Evolutionary conservation across 306 rosid species (phyloP).

Genomic region (Medicago arabica): DNA sequence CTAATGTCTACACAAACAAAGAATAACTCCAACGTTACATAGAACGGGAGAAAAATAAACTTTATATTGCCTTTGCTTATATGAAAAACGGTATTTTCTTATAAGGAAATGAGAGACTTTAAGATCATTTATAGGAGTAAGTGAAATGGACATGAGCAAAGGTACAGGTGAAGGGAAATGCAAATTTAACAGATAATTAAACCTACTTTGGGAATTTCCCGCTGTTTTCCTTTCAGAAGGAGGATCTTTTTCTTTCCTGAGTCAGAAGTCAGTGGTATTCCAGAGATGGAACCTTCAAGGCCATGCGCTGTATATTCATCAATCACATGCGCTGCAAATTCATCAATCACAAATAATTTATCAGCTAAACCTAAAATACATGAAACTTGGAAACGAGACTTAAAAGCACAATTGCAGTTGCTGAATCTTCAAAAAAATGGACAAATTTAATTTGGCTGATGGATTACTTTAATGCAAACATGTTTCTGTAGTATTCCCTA

Average conservation of each 20-base stretch:
- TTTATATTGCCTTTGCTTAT: not conserved
- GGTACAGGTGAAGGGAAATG: slow-evolving; percentile 14
- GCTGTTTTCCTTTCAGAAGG: slow-evolving; percentile 87
- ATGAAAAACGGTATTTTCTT: not conserved
- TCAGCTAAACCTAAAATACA: slow-evolving; percentile 27
- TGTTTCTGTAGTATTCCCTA: not conserved
- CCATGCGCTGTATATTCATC: slow-evolving; percentile 52
- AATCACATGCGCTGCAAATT: slow-evolving; percentile 30
- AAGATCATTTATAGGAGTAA: slow-evolving; percentile 2
- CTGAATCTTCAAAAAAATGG: slow-evolving; percentile 16
- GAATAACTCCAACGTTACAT: not conserved
- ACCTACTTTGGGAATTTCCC: slow-evolving; percentile 67
- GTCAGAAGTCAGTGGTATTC: slow-evolving; percentile 68
- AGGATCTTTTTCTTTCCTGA: slow-evolving; percentile 84
- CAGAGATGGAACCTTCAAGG: slow-evolving; percentile 73
- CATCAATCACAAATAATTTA: slow-evolving; percentile 37
- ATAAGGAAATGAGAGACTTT: slow-evolving; percentile 20
- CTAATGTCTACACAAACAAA: not conserved
- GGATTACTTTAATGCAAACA: not conserved
- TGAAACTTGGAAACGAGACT: slow-evolving; percentile 1
- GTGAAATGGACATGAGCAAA: slow-evolving; percentile 28
- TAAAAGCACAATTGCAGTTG: not conserved
- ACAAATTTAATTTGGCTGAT: slow-evolving; percentile 1
- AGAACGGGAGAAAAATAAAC: not conserved
- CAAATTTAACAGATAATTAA: not conserved